Conservation (phyloP, 176 grass and related monocot species). For the Zea luxurians region DNA sequence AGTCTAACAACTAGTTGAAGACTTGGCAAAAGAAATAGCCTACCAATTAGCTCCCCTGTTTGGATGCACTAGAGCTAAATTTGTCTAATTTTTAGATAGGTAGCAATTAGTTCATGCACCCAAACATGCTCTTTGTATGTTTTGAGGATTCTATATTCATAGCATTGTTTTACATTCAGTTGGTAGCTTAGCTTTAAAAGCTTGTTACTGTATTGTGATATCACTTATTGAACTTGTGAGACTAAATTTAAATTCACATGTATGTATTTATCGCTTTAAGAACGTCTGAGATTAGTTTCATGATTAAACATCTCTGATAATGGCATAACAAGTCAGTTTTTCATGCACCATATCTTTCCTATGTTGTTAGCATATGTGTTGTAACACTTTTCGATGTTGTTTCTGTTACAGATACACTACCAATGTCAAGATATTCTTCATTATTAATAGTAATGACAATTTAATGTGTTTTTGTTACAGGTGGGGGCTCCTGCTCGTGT, state of each 20-base stretch:
- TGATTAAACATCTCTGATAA: background rate
- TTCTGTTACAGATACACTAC: background rate
- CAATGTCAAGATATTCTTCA: background rate
- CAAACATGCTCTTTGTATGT: background rate
- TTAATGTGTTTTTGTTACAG: conserved; percentile 21
- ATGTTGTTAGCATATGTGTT: background rate
- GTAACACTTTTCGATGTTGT: background rate
- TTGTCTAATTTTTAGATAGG: too few relatives aligned
- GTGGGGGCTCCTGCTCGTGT: conserved; percentile 91
- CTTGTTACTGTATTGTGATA: background rate
- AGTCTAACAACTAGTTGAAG: too few relatives aligned
- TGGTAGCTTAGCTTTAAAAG: background rate
- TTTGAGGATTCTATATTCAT: background rate
- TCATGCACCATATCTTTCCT: background rate
- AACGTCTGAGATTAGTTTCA: too few relatives aligned
- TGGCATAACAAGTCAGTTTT: background rate
- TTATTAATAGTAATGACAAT: background rate
- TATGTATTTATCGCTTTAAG: background rate
- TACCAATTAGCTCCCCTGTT: too few relatives aligned
- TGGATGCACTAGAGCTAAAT: too few relatives aligned
- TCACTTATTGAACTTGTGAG: background rate
- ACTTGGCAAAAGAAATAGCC: too few relatives aligned
- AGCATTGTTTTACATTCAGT: background rate
- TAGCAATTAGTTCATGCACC: too few relatives aligned
- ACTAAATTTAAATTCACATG: background rate